These are phyloP conservation scores for Tolypocladium sp. DNA, from an alignment of 2,329 filamentous ascomycete species.

Conservation along the genomic window DNA sequence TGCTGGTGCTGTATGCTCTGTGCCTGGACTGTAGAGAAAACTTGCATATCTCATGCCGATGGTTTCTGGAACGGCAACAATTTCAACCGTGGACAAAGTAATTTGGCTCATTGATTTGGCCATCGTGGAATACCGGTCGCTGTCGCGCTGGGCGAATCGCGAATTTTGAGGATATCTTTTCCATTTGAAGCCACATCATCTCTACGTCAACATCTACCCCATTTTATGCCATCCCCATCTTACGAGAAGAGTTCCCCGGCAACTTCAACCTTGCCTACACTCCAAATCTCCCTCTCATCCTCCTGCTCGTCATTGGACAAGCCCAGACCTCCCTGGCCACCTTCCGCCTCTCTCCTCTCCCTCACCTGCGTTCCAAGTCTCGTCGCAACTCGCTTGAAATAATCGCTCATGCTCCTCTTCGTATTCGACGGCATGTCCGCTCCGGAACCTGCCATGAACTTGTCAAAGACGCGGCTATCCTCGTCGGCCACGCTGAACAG, in stretches of 20 bases:
- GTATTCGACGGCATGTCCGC: constrained; percentile 59
- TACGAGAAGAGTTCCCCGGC: constrained; percentile 49
- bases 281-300: constrained; percentile 94
- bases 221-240: constrained; percentile 13
- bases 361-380: constrained; percentile 78
- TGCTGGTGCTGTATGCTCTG: too few species aligned
- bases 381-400: constrained; percentile 88
- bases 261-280: constrained; percentile 81
- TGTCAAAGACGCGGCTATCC: constrained; percentile 79
- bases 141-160: not conserved
- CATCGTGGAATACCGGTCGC: too few species aligned
- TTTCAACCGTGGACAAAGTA: not conserved
- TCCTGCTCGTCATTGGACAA: constrained; percentile 86
- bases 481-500: constrained; percentile 86
- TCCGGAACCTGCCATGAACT: constrained; percentile 67
- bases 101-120: too few species aligned
- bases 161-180: not conserved
- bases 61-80: constrained; percentile 3
- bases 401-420: constrained; percentile 89
- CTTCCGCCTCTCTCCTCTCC: constrained; percentile 85
- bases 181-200: not conserved
- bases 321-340: constrained; percentile 76
- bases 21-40: too few species aligned
- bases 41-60: too few species aligned
- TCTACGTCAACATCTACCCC: constrained; percentile 8